Evolutionary conservation across 345 rosid genomes (phyloP).

Genomic region (Melastoma malabathricum): DNA sequence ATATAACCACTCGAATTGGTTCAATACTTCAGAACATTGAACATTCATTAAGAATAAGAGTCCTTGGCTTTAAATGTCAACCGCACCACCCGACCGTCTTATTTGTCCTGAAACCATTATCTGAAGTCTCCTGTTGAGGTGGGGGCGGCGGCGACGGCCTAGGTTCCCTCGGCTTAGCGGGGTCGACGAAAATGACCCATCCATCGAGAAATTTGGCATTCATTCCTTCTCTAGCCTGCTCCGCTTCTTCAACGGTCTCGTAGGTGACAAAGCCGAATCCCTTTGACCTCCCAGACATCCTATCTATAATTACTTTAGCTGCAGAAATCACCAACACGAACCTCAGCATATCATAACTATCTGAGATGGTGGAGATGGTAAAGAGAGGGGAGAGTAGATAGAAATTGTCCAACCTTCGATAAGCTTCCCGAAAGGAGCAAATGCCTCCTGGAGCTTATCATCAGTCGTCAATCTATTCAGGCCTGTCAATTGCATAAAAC

Average conservation of each 20-base stretch:
- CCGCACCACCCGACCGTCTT: conserved; percentile 77
- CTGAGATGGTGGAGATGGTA: not conserved
- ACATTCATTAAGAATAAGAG: not conserved
- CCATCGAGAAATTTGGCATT: conserved; percentile 85
- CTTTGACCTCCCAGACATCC: conserved; percentile 59
- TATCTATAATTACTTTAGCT: conserved; percentile 62
- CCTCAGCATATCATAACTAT: not conserved
- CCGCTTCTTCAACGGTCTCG: conserved; percentile 66
- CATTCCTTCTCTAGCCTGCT: conserved; percentile 72
- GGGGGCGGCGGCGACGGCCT: conserved; percentile 32
- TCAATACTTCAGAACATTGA: not conserved
- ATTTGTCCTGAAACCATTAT: conserved; percentile 51
- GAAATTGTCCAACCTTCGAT: conserved; percentile 34
- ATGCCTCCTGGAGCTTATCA: conserved; percentile 64
- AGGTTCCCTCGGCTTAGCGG: conserved; percentile 63
- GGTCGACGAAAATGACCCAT: conserved; percentile 93
- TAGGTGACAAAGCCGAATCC: conserved; percentile 77
- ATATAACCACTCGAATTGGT: too few species aligned
- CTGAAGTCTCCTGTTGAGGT: conserved; percentile 22
- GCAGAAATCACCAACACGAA: conserved; percentile 7
- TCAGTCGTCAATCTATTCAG: conserved; percentile 63
- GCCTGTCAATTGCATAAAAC: conserved; percentile 24
- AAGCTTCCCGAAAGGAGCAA: conserved; percentile 61
- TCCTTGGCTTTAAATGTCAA: conserved; percentile 14
- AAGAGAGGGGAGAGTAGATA: not conserved